Base-by-base conservation (phyloP, 2,329 filamentous ascomycete species). In the Ophiocordyceps unilateralis region DNA sequence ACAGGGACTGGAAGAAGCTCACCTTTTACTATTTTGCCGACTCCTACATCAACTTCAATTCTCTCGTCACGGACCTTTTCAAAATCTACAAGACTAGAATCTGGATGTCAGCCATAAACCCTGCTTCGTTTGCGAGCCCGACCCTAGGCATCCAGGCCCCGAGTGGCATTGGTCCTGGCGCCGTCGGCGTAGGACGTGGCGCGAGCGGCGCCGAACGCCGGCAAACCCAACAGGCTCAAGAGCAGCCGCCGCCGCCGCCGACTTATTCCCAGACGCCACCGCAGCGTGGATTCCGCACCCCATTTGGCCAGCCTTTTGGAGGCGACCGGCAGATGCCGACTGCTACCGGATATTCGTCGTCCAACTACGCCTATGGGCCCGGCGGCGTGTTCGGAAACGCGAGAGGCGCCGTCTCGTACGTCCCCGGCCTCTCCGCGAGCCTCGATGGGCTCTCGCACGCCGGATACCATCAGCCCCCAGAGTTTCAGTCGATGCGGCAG, bases 21-120 rank as follows among this genome's bases (percentile, higher is more conserved):
- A 98, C 93, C 0, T 96, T 96, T 63, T 98, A 95, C 67, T 98
- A 96, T 64, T 98, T 95, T 58, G 89, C 91, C 43, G 88, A 95
- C 56, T 79, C 86, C 1, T 98, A 98, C 59, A 94, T 98, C 69
- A 96, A 96, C 65, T 98, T 98, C 72, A 98, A 98, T 59, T 85
- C 86, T 2, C 76, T 98, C 15, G 91, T 98, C 43, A 94, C 88
- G 0, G 91, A 98, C 58, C 71, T 98, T 12, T 98, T 96, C 74
- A 96, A 96, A 64, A 89, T 96, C 48, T 98, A 96, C 72, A 98
- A 98, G 68, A 94, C 89, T 20, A 78, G 93, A 52, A 98, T 98
- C 54, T 98, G 91, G 91, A 94, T 98, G 85, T 96, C 89, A 5
- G 91, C 91, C 4, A 93, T 98, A 61, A 98, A 98, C 58, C 91